Conservation (phyloP, 768 basidiomycete genomes). For the Boletus tomentosulus region DNA sequence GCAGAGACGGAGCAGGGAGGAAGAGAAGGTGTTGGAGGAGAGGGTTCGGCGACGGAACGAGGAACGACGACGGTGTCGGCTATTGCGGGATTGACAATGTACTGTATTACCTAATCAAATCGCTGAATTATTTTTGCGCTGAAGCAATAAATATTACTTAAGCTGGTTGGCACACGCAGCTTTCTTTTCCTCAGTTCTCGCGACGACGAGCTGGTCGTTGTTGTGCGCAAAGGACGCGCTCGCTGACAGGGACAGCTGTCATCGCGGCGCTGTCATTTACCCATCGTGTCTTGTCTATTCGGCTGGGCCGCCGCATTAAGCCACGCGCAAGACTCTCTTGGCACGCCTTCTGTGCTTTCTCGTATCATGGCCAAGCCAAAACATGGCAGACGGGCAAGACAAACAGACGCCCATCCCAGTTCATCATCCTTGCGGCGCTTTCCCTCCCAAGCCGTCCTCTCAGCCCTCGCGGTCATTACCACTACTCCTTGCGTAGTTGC, state of each 20-base stretch:
- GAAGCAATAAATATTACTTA: constrained; percentile 15
- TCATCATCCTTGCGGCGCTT: neutral
- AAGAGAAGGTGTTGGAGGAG: constrained; percentile 32
- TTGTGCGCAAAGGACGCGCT: neutral
- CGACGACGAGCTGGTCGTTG: constrained; percentile 9
- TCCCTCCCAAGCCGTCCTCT: constrained; percentile 51
- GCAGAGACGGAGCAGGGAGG: constrained; percentile 35
- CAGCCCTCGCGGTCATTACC: constrained; percentile 54
- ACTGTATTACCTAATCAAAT: neutral
- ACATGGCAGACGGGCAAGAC: constrained; percentile 24
- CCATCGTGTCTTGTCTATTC: neutral
- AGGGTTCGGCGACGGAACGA: constrained; percentile 48
- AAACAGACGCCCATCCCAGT: no score
- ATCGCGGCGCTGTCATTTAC: neutral
- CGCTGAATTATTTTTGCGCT: constrained; percentile 14
- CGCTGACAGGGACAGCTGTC: neutral
- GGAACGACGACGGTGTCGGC: constrained; percentile 49
- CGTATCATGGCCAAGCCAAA: constrained; percentile 54
- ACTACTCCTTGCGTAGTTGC: constrained; percentile 42
- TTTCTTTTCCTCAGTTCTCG: constrained; percentile 1
- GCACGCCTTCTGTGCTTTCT: constrained; percentile 35
- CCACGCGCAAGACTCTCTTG: constrained; percentile 37
- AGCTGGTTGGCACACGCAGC: constrained; percentile 14
- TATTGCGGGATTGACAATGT: constrained; percentile 21
- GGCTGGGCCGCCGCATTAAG: constrained; percentile 22